These are phyloP conservation scores for Leccinum ochraceum DNA, from an alignment of 768 basidiomycete species.

Conservation along the genomic window DNA sequence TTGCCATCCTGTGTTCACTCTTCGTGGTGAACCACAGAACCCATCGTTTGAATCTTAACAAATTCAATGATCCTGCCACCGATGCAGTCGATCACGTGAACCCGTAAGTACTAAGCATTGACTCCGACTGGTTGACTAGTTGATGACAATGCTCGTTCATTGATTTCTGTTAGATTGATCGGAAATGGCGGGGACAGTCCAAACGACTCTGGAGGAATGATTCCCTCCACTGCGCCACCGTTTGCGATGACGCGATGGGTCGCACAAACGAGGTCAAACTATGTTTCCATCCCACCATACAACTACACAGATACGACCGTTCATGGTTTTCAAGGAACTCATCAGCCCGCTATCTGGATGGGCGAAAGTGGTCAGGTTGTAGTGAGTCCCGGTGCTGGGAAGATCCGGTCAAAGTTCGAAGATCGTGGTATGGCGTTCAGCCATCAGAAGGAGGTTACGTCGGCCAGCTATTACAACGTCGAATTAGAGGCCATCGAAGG, in stretches of 20 bases:
- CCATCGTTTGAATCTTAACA: conserved; percentile 14
- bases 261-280: conserved; percentile 75
- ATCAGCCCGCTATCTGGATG: conserved; percentile 91
- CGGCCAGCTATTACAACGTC: conserved; percentile 57
- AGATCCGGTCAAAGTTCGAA: conserved; percentile 55
- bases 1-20: conserved; percentile 16
- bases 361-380: conserved; percentile 70
- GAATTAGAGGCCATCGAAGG: conserved; percentile 53
- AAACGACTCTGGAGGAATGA: conserved; percentile 72
- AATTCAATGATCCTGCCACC: conserved; percentile 34
- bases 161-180: conserved; percentile 45
- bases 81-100: conserved; percentile 47
- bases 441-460: conserved; percentile 54
- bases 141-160: background rate
- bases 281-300: conserved; percentile 71
- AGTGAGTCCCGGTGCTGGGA: conserved; percentile 57
- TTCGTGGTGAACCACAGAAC: conserved; percentile 15
- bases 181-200: conserved; percentile 74
- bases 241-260: conserved; percentile 90
- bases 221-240: conserved; percentile 73
- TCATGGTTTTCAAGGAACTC: conserved; percentile 78
- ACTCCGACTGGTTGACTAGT: background rate
- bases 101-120: conserved; percentile 35
- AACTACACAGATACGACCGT: conserved; percentile 60
- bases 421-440: conserved; percentile 56